Evolutionary conservation across 1,139 yeast species (phyloP).

Genomic region (Diutina sp.): DNA sequence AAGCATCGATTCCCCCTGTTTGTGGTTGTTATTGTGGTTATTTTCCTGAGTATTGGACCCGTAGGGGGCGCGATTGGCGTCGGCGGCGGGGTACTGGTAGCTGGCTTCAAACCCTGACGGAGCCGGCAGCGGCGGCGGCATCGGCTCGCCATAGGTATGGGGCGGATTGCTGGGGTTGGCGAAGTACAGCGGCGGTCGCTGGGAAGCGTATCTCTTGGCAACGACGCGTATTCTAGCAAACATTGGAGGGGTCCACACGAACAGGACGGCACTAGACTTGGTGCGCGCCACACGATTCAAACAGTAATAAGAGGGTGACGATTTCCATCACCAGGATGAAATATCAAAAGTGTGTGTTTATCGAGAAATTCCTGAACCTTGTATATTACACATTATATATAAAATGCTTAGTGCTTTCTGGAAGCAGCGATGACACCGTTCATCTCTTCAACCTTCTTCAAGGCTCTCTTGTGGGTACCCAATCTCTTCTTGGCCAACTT

Average conservation of each 20-base stretch:
- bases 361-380: conserved; percentile 1
- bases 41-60: not conserved
- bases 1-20: not conserved
- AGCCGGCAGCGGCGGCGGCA: not conserved
- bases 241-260: not conserved
- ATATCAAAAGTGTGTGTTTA: too few species aligned
- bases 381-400: conserved; percentile 2
- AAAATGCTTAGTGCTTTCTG: conserved; percentile 52
- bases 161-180: not conserved
- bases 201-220: not conserved
- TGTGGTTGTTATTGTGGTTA: not conserved
- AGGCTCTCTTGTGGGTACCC: conserved; percentile 99
- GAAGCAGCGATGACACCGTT: conserved; percentile 94
- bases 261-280: not conserved
- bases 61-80: not conserved
- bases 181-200: not conserved
- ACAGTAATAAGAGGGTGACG: too few species aligned
- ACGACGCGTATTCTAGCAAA: not conserved
- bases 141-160: not conserved
- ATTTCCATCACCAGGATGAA: too few species aligned
- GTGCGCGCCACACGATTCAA: not conserved
- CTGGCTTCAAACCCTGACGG: not conserved
- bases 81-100: not conserved
- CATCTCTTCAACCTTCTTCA: conserved; percentile 99
- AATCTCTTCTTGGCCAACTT: conserved; percentile 99